These are phyloP conservation scores for Kazachstania bromeliacearum DNA, from an alignment of 805 yeast genomes.

Conservation along the genomic window DNA sequence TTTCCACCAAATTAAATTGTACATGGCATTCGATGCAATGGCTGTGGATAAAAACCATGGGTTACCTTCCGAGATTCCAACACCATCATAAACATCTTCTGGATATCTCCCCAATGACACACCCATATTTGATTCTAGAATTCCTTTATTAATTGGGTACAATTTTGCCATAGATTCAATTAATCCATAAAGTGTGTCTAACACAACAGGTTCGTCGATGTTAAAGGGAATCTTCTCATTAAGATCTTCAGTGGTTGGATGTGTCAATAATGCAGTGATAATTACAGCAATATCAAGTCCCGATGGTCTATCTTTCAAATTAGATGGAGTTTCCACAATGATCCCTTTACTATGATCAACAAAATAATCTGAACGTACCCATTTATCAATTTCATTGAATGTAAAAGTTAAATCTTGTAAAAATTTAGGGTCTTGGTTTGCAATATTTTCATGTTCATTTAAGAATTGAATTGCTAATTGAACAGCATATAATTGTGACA, in stretches of 20 bases:
- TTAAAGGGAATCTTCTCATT: conserved; percentile 44
- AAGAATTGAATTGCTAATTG: conserved; percentile 42
- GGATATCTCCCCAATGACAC: conserved; percentile 87
- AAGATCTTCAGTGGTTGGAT: conserved; percentile 31
- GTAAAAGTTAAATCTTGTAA: conserved; percentile 12
- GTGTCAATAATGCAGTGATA: conserved; percentile 34
- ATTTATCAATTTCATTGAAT: conserved; percentile 18
- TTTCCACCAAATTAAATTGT: conserved; percentile 42
- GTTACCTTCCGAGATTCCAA: conserved; percentile 64
- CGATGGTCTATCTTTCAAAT: conserved; percentile 35
- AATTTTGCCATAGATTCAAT: conserved; percentile 59
- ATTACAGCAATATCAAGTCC: conserved; percentile 78
- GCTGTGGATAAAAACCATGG: conserved; percentile 88
- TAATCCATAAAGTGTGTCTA: conserved; percentile 56
- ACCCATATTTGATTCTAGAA: conserved; percentile 33
- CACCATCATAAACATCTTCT: conserved; percentile 81
- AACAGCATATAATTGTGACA: conserved; percentile 65
- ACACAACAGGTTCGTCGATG: conserved; percentile 45
- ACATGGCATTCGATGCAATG: conserved; percentile 55
- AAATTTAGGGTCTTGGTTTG: background rate
- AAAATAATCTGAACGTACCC: conserved; percentile 27
- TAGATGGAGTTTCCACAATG: conserved; percentile 60
- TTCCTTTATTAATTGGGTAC: conserved; percentile 60
- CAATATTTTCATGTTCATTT: conserved; percentile 5
- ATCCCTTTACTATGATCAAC: conserved; percentile 37